Conservation (phyloP, 2,329 filamentous ascomycete species). For the Aspergillus costaricaensis region DNA sequence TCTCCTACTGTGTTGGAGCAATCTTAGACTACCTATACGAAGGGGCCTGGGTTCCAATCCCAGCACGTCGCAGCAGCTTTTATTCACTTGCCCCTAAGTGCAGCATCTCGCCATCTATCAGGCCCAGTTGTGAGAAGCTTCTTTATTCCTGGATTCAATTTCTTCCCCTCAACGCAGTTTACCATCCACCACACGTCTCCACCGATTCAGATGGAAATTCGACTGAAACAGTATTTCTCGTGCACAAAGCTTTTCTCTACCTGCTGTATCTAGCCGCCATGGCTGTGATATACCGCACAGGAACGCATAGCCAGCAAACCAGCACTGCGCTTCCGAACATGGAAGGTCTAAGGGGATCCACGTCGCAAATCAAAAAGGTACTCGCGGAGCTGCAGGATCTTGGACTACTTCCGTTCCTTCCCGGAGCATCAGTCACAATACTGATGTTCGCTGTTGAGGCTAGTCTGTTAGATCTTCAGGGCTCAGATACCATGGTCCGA, state of each 20-base stretch:
- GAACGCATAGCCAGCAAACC: not conserved
- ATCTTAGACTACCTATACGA: not conserved
- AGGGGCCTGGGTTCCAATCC: not conserved
- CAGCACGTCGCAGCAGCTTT: not conserved
- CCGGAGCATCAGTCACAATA: not conserved
- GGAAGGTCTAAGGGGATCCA: not conserved
- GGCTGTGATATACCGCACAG: constrained; percentile 1
- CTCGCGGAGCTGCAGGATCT: not conserved
- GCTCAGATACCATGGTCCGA: not conserved
- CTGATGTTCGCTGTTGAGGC: not conserved
- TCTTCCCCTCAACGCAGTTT: not conserved
- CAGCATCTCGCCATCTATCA: not conserved
- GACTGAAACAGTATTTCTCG: not conserved
- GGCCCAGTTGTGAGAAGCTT: not conserved
- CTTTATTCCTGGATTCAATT: not conserved
- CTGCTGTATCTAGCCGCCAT: not conserved
- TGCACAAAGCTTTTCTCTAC: constrained; percentile 1
- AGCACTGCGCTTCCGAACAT: not conserved
- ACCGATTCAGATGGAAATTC: not conserved
- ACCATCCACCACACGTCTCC: not conserved
- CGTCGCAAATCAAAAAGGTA: not conserved
- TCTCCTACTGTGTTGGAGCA: not conserved
- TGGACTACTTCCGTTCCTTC: not conserved
- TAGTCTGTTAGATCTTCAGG: not conserved
- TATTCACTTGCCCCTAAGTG: not conserved